A percentile compares a stretch with the other conserved stretches of the same genome.
Conservation (phyloP, 352 stramenopile genomes). For the Pythium plurisporium region DNA sequence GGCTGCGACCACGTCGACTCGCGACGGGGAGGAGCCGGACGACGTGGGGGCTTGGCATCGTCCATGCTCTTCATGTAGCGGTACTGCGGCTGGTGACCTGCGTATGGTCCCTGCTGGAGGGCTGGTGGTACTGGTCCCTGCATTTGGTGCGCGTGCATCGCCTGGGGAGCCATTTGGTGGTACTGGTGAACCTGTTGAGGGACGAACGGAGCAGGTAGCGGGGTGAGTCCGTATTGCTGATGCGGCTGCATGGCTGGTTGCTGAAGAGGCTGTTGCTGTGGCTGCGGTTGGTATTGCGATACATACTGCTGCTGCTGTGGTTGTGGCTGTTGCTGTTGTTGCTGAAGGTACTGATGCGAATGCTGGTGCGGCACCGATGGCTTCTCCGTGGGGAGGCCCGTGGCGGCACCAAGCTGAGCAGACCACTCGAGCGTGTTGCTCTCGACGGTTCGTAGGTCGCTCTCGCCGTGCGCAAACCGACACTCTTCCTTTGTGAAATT, state of each 20-base stretch:
- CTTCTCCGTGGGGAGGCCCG: slow-evolving; percentile 6
- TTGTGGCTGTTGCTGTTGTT: slow-evolving; percentile 24
- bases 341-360: slow-evolving; percentile 7
- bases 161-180: slow-evolving; percentile 13
- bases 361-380: slow-evolving; percentile 14
- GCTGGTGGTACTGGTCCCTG: slow-evolving; percentile 8
- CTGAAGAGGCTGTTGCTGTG: slow-evolving; percentile 7
- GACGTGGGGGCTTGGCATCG: slow-evolving; percentile 30
- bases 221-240: slow-evolving; percentile 8
- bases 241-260: slow-evolving; percentile 8
- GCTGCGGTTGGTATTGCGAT: slow-evolving; percentile 7
- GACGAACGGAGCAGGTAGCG: slow-evolving; percentile 12
- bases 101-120: slow-evolving; percentile 11
- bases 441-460: slow-evolving; percentile 74
- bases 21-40: slow-evolving; percentile 23
- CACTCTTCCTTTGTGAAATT: slow-evolving; percentile 88
- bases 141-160: slow-evolving; percentile 18
- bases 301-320: slow-evolving; percentile 6
- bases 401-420: slow-evolving; percentile 39
- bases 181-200: slow-evolving; percentile 26
- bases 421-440: slow-evolving; percentile 71
- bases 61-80: slow-evolving; percentile 73
- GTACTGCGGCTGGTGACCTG: slow-evolving; percentile 33
- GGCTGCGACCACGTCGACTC: slow-evolving; percentile 54
- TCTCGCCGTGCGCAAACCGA: slow-evolving; percentile 81